Conservation (phyloP, 768 basidiomycete genomes). For the Tricholoma sp. region DNA sequence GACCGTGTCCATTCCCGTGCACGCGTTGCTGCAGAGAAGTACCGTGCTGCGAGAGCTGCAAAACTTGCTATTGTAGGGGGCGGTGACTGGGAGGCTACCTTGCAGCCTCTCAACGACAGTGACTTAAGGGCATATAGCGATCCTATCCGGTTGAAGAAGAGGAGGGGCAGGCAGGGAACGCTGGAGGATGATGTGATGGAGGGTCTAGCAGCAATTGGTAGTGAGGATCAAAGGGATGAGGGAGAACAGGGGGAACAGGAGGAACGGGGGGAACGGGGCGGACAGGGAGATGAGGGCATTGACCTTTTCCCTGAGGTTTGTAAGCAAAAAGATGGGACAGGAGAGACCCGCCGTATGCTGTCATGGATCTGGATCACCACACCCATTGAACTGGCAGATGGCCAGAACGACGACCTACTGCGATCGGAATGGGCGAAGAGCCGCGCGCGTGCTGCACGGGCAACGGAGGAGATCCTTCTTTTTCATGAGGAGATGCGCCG, state of each 20-base stretch:
- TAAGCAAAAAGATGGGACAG: not conserved
- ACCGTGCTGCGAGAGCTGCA: not conserved
- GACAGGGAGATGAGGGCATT: not conserved
- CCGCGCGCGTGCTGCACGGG: conserved; percentile 1
- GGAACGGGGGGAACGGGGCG: no score
- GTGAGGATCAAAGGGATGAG: not conserved
- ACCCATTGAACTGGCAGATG: not conserved
- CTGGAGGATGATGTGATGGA: not conserved
- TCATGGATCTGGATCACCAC: not conserved
- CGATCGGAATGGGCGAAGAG: conserved; percentile 16
- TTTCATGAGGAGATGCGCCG: not conserved
- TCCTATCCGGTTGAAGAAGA: not conserved
- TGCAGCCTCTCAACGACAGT: conserved; percentile 2
- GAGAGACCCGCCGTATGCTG: not conserved
- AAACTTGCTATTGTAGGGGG: not conserved
- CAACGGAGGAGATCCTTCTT: conserved; percentile 18
- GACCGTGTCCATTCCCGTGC: conserved; percentile 4
- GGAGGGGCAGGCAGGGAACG: not conserved
- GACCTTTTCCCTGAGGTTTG: not conserved
- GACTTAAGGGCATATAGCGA: conserved; percentile 10
- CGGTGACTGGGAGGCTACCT: conserved; percentile 3
- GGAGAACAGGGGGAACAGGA: no score
- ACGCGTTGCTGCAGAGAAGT: not conserved
- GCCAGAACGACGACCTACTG: conserved; percentile 1
- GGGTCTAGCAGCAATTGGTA: no score